Conservation (phyloP, 352 stramenopile genomes). For the Thalassiosira livingstoniorum region DNA sequence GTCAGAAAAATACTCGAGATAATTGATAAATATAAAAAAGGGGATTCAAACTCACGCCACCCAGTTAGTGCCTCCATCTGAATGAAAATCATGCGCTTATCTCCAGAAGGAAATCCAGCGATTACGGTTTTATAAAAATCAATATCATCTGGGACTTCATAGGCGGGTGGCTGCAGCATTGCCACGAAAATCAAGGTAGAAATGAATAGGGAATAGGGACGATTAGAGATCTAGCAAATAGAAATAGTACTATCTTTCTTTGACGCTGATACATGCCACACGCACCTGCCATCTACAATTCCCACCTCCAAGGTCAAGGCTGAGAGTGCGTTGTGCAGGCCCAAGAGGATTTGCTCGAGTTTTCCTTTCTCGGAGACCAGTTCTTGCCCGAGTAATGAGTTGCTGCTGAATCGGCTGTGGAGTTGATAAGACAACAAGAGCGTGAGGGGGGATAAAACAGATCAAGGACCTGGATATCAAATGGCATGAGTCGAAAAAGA, state of each 20-base stretch:
- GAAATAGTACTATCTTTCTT: not conserved
- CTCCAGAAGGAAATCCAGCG: constrained; percentile 50
- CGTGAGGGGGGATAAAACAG: too few species aligned
- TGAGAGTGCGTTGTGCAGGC: not conserved
- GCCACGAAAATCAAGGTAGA: not conserved
- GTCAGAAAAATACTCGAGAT: not conserved
- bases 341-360: not conserved
- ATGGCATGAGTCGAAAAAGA: too few species aligned
- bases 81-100: constrained; percentile 58
- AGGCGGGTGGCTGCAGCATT: not conserved
- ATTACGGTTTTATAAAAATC: constrained; percentile 65
- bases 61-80: constrained; percentile 58
- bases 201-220: not conserved
- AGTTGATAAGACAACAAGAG: too few species aligned
- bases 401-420: too few species aligned
- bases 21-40: constrained; percentile 9
- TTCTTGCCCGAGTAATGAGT: too few species aligned
- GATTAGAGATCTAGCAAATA: not conserved
- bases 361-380: too few species aligned
- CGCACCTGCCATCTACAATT: constrained; percentile 24
- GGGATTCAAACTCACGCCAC: constrained; percentile 31
- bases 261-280: not conserved
- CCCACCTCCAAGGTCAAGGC: constrained; percentile 14
- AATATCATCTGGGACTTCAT: constrained; percentile 27
- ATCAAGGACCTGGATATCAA: too few species aligned